phyloP scores from a whole-genome alignment of 257 asterid species.

The Verbena officinalis region DNA sequence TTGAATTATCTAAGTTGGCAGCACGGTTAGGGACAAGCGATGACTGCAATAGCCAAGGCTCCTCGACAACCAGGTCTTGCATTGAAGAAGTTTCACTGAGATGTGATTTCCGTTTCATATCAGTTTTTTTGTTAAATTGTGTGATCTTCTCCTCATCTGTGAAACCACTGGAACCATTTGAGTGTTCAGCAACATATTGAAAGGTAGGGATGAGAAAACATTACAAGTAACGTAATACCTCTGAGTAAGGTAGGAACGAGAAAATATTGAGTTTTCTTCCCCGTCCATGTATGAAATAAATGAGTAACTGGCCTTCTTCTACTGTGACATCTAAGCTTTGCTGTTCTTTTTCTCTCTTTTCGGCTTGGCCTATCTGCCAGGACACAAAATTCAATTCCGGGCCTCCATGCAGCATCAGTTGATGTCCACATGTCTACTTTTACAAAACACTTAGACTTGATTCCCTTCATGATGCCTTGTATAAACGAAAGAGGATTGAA shows the following conservation, averaged over 20 bases:
- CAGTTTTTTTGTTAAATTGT: conserved; percentile 39
- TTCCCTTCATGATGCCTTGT: conserved; percentile 48
- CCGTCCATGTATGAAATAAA: conserved; percentile 41
- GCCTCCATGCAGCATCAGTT: conserved; percentile 57
- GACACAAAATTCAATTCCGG: conserved; percentile 49
- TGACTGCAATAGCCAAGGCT: conserved; percentile 83
- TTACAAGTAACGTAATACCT: conserved; percentile 59
- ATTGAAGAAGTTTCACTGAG: conserved; percentile 33
- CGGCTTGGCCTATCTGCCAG: conserved; percentile 47
- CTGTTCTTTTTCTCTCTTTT: conserved; percentile 39
- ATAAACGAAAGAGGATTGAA: conserved; percentile 27
- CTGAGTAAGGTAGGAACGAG: conserved; percentile 41
- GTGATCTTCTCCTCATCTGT: conserved; percentile 60
- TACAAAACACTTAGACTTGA: conserved; percentile 39
- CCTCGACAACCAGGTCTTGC: conserved; percentile 58
- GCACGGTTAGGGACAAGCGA: conserved; percentile 40
- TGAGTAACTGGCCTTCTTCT: conserved; percentile 49
- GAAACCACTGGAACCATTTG: conserved; percentile 84
- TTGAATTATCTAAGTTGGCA: conserved; percentile 40
- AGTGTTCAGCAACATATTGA: conserved; percentile 76
- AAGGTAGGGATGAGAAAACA: conserved; percentile 27
- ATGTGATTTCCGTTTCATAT: conserved; percentile 39
- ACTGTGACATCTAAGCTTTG: conserved; percentile 41
- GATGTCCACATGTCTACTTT: conserved; percentile 79
- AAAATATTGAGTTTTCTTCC: conserved; percentile 34